These are phyloP conservation scores for Catenaria anguillulae DNA, from an alignment of 371 early-diverging fungal species.

Conservation along the genomic window DNA sequence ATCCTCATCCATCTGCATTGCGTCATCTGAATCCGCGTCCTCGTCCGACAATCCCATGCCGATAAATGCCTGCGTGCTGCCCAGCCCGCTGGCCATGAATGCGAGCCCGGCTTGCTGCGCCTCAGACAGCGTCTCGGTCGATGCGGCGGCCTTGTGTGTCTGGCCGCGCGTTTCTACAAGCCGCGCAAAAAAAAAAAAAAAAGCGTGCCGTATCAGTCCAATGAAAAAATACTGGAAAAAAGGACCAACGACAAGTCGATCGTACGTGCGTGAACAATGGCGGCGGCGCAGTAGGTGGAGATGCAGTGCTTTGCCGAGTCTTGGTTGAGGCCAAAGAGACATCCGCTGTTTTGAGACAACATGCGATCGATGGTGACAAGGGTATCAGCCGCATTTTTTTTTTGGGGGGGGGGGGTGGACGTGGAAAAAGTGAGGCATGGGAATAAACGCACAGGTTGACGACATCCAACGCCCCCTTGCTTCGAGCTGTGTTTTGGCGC, in stretches of 20 bases:
- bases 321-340: slow-evolving; percentile 40
- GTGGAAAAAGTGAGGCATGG: neutral
- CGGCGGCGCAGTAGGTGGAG: slow-evolving; percentile 31
- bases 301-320: slow-evolving; percentile 33
- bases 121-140: too few relatives aligned
- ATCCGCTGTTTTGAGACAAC: slow-evolving; percentile 17
- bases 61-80: too few relatives aligned
- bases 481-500: slow-evolving; percentile 58
- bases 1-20: too few relatives aligned
- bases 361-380: neutral
- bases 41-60: too few relatives aligned
- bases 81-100: too few relatives aligned
- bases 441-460: slow-evolving; percentile 51
- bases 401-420: too few relatives aligned
- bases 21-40: too few relatives aligned
- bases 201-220: neutral
- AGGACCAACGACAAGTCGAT: neutral
- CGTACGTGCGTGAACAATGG: slow-evolving; percentile 41
- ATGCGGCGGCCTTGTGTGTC: neutral
- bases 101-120: too few relatives aligned
- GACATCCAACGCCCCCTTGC: slow-evolving; percentile 76
- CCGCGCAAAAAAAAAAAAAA: too few relatives aligned
- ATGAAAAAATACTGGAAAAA: neutral
- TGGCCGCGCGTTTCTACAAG: neutral
- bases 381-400: too few relatives aligned